Percentiles rank a stretch among this genome's conserved stretches.
Evolutionary conservation across 306 rosid genomes (phyloP).

Genomic region (Lathyrus tuberosus): DNA sequence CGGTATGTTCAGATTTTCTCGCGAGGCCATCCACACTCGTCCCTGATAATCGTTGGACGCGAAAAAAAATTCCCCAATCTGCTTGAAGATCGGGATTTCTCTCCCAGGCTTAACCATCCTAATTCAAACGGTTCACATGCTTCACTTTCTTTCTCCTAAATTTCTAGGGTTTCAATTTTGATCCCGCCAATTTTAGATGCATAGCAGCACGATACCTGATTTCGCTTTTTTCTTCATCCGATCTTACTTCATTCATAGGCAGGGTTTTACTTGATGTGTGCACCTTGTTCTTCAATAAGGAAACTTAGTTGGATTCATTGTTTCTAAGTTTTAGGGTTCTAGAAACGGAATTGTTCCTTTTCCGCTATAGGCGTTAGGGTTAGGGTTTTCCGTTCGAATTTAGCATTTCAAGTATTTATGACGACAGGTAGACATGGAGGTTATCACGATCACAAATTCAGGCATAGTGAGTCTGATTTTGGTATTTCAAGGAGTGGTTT

Average conservation of each 20-base stretch:
- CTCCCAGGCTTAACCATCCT: background rate
- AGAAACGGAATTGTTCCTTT: constrained; percentile 17
- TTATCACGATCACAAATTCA: constrained; percentile 65
- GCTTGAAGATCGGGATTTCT: background rate
- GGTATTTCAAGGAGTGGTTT: constrained; percentile 53
- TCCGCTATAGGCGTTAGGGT: constrained; percentile 38
- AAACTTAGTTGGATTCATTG: constrained; percentile 31
- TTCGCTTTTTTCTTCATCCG: no score
- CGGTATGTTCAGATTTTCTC: background rate
- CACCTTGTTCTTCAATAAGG: background rate
- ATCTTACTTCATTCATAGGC: background rate
- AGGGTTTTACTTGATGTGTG: background rate
- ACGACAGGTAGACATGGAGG: constrained; percentile 87
- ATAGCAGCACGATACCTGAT: no score
- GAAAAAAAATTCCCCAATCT: background rate
- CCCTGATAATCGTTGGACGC: background rate
- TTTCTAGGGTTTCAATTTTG: background rate
- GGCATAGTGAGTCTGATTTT: constrained; percentile 67
- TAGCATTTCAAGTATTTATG: constrained; percentile 48
- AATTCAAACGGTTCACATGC: background rate
- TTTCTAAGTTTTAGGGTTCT: constrained; percentile 48
- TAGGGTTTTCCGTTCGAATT: constrained; percentile 33
- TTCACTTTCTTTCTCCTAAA: background rate
- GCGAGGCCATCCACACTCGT: background rate
- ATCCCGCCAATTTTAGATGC: background rate